Evolutionary conservation across 805 yeast genomes (phyloP).

Genomic region (Candida golubevii): DNA sequence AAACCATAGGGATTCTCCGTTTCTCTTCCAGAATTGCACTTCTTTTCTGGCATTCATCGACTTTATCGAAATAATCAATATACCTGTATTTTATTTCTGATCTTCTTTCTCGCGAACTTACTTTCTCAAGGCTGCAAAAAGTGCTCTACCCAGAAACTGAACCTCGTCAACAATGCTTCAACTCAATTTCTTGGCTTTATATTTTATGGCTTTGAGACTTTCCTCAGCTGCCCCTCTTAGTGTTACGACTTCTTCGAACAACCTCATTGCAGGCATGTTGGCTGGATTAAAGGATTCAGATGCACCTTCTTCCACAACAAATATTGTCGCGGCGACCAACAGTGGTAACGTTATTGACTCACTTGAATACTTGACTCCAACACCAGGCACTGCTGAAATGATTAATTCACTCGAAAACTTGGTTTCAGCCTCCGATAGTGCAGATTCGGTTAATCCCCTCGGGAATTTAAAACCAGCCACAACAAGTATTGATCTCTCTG

Average conservation of each 20-base stretch:
- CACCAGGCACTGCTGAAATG: background rate
- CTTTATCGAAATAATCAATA: no score
- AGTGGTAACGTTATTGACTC: no score
- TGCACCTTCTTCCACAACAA: background rate
- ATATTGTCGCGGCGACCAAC: background rate
- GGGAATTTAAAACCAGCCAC: background rate
- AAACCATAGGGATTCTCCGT: no score
- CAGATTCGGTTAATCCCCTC: background rate
- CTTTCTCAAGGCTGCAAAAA: no score
- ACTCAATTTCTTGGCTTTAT: constrained; percentile 1
- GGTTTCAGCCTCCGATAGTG: background rate
- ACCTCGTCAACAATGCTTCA: background rate
- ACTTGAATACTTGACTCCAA: background rate
- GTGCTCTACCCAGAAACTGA: no score
- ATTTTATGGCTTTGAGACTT: constrained; percentile 1
- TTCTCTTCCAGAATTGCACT: no score
- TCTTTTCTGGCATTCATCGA: no score
- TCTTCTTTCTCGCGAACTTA: no score
- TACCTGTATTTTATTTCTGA: no score
- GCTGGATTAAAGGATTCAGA: constrained; percentile 3
- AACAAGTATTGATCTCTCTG: background rate
- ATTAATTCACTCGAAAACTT: background rate
- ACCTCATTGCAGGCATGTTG: constrained; percentile 2
- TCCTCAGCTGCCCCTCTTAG: constrained; percentile 2
- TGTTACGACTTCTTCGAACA: constrained; percentile 4